Percentiles rank a stretch among this genome's conserved stretches.
Evolutionary conservation across 2,329 filamentous ascomycete species (phyloP).

Genomic region (Ophiostoma quercus): DNA sequence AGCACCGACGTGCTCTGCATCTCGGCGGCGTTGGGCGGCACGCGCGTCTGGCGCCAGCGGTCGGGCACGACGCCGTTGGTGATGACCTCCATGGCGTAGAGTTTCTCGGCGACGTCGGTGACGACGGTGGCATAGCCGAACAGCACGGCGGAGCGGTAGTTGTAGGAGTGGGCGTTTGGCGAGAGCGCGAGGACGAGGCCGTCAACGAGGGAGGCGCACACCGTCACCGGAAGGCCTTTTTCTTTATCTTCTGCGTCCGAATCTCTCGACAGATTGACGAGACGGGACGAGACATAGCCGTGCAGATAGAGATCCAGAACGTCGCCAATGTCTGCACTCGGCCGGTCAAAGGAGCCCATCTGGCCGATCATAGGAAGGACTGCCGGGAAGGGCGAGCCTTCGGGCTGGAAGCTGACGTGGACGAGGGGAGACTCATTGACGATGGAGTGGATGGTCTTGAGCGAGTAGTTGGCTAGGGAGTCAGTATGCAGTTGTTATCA

Average conservation of each 20-base stretch:
- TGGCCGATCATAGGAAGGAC: constrained; percentile 82
- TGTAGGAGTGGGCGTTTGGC: constrained; percentile 76
- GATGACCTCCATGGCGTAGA: constrained; percentile 73
- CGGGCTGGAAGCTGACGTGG: constrained; percentile 69
- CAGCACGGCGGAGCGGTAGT: constrained; percentile 75
- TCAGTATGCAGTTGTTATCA: neutral
- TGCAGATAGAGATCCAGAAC: constrained; percentile 75
- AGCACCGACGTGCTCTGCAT: constrained; percentile 70
- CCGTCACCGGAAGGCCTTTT: constrained; percentile 57
- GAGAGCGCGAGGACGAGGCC: constrained; percentile 75
- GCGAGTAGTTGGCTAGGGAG: constrained; percentile 60
- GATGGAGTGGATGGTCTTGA: constrained; percentile 66
- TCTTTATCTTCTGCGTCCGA: constrained; percentile 16
- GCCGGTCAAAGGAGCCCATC: constrained; percentile 65
- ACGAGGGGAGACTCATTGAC: constrained; percentile 69
- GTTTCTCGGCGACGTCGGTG: constrained; percentile 61
- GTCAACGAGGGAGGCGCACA: constrained; percentile 70
- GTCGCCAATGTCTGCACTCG: constrained; percentile 56
- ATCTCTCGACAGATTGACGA: constrained; percentile 61
- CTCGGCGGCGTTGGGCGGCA: constrained; percentile 67
- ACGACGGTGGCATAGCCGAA: constrained; percentile 70
- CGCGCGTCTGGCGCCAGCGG: constrained; percentile 64
- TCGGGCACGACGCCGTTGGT: constrained; percentile 66
- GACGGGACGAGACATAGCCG: constrained; percentile 72
- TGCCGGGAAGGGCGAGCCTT: constrained; percentile 64